Percentiles rank a stretch among this genome's conserved stretches.
phyloP scores from a whole-genome alignment of 2,329 filamentous ascomycete species.

The Aspergillus intermedius region DNA sequence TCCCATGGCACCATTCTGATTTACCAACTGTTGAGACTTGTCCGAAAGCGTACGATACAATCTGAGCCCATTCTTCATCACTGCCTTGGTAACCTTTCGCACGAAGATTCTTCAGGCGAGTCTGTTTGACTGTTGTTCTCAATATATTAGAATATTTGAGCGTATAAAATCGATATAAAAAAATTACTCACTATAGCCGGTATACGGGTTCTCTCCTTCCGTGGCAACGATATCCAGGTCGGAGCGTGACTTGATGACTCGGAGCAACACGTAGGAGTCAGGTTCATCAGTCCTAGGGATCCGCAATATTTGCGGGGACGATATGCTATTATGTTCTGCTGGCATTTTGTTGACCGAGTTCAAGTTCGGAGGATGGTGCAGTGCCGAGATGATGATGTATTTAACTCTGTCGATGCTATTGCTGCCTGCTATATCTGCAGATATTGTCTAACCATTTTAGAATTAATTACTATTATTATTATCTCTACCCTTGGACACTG shows the following conservation, averaged over 20 bases:
- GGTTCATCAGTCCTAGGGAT: constrained; percentile 42
- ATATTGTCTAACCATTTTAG: too few relatives aligned
- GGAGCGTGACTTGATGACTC: constrained; percentile 36
- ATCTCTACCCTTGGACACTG: too few relatives aligned
- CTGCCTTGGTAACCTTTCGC: constrained; percentile 39
- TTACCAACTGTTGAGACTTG: constrained; percentile 15
- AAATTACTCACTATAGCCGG: constrained; percentile 33
- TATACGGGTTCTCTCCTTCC: constrained; percentile 52
- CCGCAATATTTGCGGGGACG: constrained; percentile 39
- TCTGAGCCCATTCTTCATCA: constrained; percentile 37
- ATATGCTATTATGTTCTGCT: neutral
- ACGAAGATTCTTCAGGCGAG: constrained; percentile 31
- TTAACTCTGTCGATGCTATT: too few relatives aligned
- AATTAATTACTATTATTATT: too few relatives aligned
- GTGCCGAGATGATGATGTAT: neutral
- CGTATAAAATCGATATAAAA: constrained; percentile 11
- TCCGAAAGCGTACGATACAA: constrained; percentile 30
- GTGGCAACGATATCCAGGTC: constrained; percentile 53
- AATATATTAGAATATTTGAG: constrained; percentile 9
- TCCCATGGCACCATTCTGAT: constrained; percentile 15
- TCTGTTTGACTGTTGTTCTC: constrained; percentile 28
- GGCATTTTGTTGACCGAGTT: neutral
- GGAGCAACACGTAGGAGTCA: constrained; percentile 43
- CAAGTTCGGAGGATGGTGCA: neutral
- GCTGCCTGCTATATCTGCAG: too few relatives aligned